Evolutionary conservation across 345 rosid species (phyloP).

Genomic region (Streptanthus diversifolius): DNA sequence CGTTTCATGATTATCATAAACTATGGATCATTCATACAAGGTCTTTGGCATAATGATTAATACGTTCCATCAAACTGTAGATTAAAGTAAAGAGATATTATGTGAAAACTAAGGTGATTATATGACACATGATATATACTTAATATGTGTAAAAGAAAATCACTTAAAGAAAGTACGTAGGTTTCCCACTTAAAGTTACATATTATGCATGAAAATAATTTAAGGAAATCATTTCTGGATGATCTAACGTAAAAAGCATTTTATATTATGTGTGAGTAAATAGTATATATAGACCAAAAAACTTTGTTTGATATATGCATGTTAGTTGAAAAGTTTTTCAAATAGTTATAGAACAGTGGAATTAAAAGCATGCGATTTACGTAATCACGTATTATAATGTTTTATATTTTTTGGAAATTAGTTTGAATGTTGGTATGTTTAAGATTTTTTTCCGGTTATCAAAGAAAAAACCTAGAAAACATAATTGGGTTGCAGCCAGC

Average conservation of each 20-base stretch:
- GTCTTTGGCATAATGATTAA: conserved; percentile 4
- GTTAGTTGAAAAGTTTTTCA: neutral
- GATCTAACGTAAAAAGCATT: neutral
- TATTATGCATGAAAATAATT: neutral
- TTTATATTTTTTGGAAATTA: no score
- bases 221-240: neutral
- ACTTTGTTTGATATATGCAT: neutral
- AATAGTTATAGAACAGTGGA: neutral
- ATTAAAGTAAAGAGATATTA: neutral
- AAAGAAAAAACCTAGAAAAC: neutral
- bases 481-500: neutral
- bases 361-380: neutral
- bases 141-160: neutral
- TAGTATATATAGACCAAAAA: neutral
- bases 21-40: neutral
- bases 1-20: conserved; percentile 6
- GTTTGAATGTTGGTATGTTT: neutral
- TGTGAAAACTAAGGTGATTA: conserved; percentile 15
- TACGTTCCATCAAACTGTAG: conserved; percentile 10
- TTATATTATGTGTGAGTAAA: neutral
- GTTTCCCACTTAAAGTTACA: neutral
- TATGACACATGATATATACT: conserved; percentile 8
- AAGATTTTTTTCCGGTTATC: neutral
- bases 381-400: neutral
- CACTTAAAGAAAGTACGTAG: neutral